phyloP scores from a whole-genome alignment of 129 eudicot species.

The Flaveria trinervia region DNA sequence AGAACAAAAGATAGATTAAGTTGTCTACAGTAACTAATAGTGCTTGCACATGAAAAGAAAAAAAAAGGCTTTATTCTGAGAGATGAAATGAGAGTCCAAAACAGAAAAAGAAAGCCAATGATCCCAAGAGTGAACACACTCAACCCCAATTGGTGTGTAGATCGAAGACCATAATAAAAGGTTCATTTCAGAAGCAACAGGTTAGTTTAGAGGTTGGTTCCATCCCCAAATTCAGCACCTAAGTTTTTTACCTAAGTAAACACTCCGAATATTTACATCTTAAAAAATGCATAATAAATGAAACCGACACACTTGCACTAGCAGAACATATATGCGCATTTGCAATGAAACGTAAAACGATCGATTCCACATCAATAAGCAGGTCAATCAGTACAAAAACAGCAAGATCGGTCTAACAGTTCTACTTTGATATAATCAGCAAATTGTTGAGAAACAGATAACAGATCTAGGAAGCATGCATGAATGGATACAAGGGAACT shows the following conservation, averaged over 20 bases:
- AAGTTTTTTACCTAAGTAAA: background rate
- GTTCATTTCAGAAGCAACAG: no score
- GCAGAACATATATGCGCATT: background rate
- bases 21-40: constrained; percentile 6
- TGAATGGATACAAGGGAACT: constrained; percentile 6
- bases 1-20: background rate
- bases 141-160: no score
- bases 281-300: background rate
- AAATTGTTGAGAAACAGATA: no score
- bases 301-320: constrained; percentile 9
- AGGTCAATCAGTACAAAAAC: constrained; percentile 2
- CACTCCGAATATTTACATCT: background rate
- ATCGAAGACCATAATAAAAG: no score
- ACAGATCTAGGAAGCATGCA: background rate
- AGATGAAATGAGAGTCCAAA: background rate
- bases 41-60: constrained; percentile 17
- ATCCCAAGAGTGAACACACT: no score
- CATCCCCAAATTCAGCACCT: background rate
- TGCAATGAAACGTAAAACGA: constrained; percentile 7
- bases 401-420: background rate
- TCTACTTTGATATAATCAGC: constrained; percentile 16
- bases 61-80: background rate
- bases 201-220: no score
- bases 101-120: no score
- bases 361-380: constrained; percentile 18